A percentile compares a stretch with the other conserved stretches of the same genome.
Conservation (phyloP, 495 filamentous ascomycete species). For the Xylaria longipes region DNA sequence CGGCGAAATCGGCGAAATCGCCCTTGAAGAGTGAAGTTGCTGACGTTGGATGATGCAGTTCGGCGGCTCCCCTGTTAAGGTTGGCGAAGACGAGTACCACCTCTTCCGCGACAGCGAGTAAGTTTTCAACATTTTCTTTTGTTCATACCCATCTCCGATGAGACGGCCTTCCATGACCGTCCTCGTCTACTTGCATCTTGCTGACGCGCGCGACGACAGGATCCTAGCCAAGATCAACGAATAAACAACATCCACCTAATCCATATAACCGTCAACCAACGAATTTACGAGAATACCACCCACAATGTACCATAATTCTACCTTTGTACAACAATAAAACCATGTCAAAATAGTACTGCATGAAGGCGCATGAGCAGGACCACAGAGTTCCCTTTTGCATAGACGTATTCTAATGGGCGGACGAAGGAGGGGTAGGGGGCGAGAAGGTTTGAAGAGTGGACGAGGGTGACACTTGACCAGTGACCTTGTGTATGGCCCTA, state of each 20-base stretch:
- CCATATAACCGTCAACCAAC: conserved; percentile 29
- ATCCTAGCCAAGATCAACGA: conserved; percentile 91
- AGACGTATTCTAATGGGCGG: conserved; percentile 13
- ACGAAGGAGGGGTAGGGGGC: neutral
- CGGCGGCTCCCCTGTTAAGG: conserved; percentile 94
- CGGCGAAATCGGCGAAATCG: neutral
- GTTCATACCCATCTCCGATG: neutral
- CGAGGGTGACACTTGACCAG: neutral
- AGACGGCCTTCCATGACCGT: neutral
- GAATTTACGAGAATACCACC: conserved; percentile 34
- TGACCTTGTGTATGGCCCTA: neutral
- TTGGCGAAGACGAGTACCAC: conserved; percentile 93
- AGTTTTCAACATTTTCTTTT: conserved; percentile 42
- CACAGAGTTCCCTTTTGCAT: conserved; percentile 9
- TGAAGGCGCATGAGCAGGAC: conserved; percentile 18
- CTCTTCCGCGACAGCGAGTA: conserved; percentile 98
- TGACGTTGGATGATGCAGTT: conserved; percentile 65
- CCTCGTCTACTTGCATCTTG: neutral
- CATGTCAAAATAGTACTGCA: conserved; percentile 38
- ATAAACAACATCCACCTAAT: conserved; percentile 52
- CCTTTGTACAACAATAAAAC: conserved; percentile 38
- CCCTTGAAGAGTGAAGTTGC: conserved; percentile 24
- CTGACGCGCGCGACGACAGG: conserved; percentile 48
- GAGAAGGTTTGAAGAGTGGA: neutral
- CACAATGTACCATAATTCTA: conserved; percentile 44